These are phyloP conservation scores for Neurospora sp. DNA, from an alignment of 495 filamentous ascomycete species.

Conservation along the genomic window DNA sequence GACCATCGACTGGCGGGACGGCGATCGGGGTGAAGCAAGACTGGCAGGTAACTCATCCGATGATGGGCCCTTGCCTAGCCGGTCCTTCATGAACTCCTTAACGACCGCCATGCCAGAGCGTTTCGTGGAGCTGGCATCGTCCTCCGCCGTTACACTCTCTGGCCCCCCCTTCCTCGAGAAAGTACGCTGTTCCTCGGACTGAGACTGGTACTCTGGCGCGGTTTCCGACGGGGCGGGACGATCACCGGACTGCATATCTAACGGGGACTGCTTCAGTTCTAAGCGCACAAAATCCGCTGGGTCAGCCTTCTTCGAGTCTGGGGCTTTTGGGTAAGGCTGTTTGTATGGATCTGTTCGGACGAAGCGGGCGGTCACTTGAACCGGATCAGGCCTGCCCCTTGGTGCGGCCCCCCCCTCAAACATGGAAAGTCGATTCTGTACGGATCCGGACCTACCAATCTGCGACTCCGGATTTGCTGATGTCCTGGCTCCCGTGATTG, in stretches of 20 bases:
- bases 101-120: constrained; percentile 43
- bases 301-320: constrained; percentile 26
- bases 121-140: constrained; percentile 21
- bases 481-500: constrained; percentile 22
- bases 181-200: constrained; percentile 19
- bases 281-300: constrained; percentile 35
- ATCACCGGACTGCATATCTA: constrained; percentile 52
- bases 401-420: constrained; percentile 33
- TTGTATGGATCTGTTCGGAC: constrained; percentile 44
- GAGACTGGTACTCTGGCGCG: constrained; percentile 5
- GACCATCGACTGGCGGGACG: constrained; percentile 32
- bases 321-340: constrained; percentile 34
- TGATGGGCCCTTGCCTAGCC: constrained; percentile 27
- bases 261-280: constrained; percentile 59
- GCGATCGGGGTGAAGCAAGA: constrained; percentile 27
- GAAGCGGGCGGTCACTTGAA: constrained; percentile 75
- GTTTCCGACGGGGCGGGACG: constrained; percentile 2
- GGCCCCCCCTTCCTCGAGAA: neutral
- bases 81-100: constrained; percentile 44
- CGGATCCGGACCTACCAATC: constrained; percentile 32
- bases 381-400: constrained; percentile 50
- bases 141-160: constrained; percentile 10
- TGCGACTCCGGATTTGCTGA: constrained; percentile 29
- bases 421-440: constrained; percentile 37
- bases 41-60: constrained; percentile 26